Evolutionary conservation across 148 eudicot genomes (phyloP), one percentile per base, ranked within the genome.

Genomic region (Persicaria maculosa): DNA sequence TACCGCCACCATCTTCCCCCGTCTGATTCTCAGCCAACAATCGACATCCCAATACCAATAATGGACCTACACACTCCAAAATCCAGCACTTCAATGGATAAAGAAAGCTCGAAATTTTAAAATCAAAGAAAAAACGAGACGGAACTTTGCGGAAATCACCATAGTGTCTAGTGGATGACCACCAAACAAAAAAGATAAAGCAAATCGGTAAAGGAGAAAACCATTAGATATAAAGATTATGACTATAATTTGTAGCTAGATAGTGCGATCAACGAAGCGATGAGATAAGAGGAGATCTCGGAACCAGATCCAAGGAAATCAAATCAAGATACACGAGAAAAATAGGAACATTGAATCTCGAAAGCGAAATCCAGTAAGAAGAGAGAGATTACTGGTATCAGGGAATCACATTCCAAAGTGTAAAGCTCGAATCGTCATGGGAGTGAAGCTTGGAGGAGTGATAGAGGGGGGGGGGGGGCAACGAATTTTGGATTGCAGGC

Each of bases 41-140:
- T 19, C 15, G 69, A 31, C 46, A 64, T 64, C 40, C 69, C 69
- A 64, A 64, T 40, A 64, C 69, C 25, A 22, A 22, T 64, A 64
- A 64, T 5, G 69, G 46, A 64, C 69, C 69, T 64, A 64, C 69
- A n/a, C 7, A 64, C 44, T 36, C 45, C 14, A 64, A 40, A 64
- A 64, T 6, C 46, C 69, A 64, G 40, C 69, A 64, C 65, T 64
- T 64, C 44, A 64, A 64, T 36, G 44, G 1, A 25, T 9, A 64
- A 25, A 31, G 9, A 22, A 64, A 22, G 6, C 12, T 12, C 69
- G 2, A 36, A 14, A 47, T 47, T 9, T 47, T 9, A 47, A 64
- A 53, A 64, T 40, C 69, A 64, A 64, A 64, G 69, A 40, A 64
- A 40, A 52, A 11, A 64, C 69, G 69, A 64, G 69, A 40, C 14